A percentile compares a stretch with the other conserved stretches of the same genome.
Conservation (phyloP, 768 basidiomycete species). For the Suillus decipiens region DNA sequence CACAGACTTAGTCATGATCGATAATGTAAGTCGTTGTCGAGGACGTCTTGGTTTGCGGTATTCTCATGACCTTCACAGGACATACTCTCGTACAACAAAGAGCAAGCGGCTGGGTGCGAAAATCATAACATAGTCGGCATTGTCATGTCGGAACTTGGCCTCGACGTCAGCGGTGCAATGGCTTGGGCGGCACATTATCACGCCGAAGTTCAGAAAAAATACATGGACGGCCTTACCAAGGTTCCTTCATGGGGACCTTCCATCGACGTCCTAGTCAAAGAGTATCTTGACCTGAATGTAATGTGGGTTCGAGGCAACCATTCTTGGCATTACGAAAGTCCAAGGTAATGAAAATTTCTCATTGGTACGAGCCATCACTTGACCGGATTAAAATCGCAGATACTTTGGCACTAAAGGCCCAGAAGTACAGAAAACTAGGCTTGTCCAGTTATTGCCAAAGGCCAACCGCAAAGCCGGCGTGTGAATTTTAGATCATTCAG, state of each 20-base stretch:
- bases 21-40: too few relatives aligned
- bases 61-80: conserved; percentile 25
- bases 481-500: too few relatives aligned
- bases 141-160: conserved; percentile 30
- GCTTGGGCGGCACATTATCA: conserved; percentile 23
- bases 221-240: conserved; percentile 21
- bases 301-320: conserved; percentile 30
- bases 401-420: conserved; percentile 32
- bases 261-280: conserved; percentile 24
- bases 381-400: conserved; percentile 9
- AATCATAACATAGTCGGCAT: conserved; percentile 37
- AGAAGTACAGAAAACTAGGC: conserved; percentile 23
- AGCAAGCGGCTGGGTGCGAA: conserved; percentile 35
- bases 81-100: conserved; percentile 37
- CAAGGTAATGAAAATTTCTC: neutral
- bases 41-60: too few relatives aligned
- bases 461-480: neutral
- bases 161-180: conserved; percentile 32
- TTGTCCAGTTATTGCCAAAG: conserved; percentile 10
- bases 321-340: conserved; percentile 34
- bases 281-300: conserved; percentile 27
- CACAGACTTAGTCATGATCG: too few relatives aligned
- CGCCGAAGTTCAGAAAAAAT: conserved; percentile 15
- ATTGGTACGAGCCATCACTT: neutral
- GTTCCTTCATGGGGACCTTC: conserved; percentile 31